Percentiles rank a stretch among this genome's conserved stretches.
Conservation (phyloP, 441 rosid species). For the Populus trichocarpa region DNA sequence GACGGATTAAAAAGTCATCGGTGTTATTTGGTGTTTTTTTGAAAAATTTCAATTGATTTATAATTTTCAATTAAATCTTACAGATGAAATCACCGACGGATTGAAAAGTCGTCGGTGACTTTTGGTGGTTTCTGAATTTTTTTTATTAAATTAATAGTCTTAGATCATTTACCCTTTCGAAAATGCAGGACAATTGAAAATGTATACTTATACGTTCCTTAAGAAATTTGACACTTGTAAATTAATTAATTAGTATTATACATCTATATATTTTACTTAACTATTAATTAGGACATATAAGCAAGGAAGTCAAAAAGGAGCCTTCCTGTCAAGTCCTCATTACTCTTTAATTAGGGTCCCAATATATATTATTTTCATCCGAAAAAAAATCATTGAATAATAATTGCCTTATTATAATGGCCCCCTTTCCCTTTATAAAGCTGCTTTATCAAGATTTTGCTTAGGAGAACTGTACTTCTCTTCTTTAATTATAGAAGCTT, state of each 20-base stretch:
- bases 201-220: too few species aligned
- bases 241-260: background rate
- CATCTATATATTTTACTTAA: background rate
- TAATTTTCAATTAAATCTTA: too few species aligned
- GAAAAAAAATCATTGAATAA: conserved; percentile 29
- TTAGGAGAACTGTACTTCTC: background rate
- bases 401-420: conserved; percentile 26
- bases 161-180: too few species aligned
- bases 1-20: too few species aligned
- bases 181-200: too few species aligned
- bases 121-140: too few species aligned
- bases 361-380: background rate
- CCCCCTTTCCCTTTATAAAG: conserved; percentile 31
- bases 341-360: background rate
- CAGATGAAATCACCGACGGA: too few species aligned
- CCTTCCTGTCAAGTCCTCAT: background rate
- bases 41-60: too few species aligned
- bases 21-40: too few species aligned
- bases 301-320: background rate
- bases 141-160: too few species aligned
- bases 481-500: conserved; percentile 20
- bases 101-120: too few species aligned
- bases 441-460: conserved; percentile 32
- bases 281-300: background rate
- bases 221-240: too few species aligned